These are phyloP conservation scores for Helichrysum umbraculigerum DNA, from an alignment of 129 eudicot species.

Conservation along the genomic window DNA sequence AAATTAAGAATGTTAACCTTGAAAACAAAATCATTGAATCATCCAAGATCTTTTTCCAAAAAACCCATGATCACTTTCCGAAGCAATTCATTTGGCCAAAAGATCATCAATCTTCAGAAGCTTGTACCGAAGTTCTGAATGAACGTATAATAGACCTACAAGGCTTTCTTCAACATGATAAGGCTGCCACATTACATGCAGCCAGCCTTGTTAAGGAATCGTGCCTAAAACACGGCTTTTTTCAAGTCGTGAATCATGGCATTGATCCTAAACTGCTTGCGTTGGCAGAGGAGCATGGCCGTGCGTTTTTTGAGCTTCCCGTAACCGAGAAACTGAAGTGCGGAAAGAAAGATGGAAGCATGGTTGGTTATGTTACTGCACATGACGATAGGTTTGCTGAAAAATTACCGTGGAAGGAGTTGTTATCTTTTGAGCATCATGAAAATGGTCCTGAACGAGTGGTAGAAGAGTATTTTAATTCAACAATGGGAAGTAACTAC, in stretches of 20 bases:
- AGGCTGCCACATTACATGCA: slow-evolving; percentile 21
- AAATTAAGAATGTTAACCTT: background rate
- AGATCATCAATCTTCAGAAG: slow-evolving; percentile 18
- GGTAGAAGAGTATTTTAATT: slow-evolving; percentile 35
- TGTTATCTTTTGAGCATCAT: slow-evolving; percentile 34
- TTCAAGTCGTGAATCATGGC: slow-evolving; percentile 63
- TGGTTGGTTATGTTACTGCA: slow-evolving; percentile 43
- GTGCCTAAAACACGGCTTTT: slow-evolving; percentile 50
- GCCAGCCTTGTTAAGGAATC: slow-evolving; percentile 41
- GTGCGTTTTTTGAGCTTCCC: slow-evolving; percentile 47
- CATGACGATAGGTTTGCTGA: slow-evolving; percentile 40
- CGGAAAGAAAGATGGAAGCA: slow-evolving; percentile 30
- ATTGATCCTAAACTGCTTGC: slow-evolving; percentile 39
- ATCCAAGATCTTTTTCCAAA: slow-evolving; percentile 11
- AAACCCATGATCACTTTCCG: slow-evolving; percentile 29
- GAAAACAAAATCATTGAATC: slow-evolving; percentile 27
- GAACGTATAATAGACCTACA: slow-evolving; percentile 42
- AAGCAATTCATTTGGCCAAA: slow-evolving; percentile 47
- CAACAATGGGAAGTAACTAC: slow-evolving; percentile 38
- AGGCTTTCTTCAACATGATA: slow-evolving; percentile 39
- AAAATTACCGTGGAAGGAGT: slow-evolving; percentile 55
- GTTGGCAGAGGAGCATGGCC: slow-evolving; percentile 34
- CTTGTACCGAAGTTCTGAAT: slow-evolving; percentile 27
- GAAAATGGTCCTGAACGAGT: slow-evolving; percentile 32
- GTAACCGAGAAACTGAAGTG: slow-evolving; percentile 31